Percentiles rank a stretch among this genome's conserved stretches.
These are phyloP conservation scores for Rhizopogon vulgaris DNA, from an alignment of 768 basidiomycete genomes.

Conservation along the genomic window DNA sequence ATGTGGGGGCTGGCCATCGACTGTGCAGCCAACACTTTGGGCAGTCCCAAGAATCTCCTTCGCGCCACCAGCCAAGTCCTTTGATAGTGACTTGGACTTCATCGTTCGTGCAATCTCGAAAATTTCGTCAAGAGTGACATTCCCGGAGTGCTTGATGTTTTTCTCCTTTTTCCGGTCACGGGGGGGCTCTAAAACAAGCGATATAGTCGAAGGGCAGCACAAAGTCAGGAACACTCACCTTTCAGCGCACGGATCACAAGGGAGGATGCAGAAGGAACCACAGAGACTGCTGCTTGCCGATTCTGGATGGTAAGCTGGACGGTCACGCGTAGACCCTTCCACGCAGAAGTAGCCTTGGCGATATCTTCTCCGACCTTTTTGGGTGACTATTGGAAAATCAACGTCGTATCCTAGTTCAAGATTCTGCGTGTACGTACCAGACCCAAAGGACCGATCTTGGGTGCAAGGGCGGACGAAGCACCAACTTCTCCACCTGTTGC, in stretches of 20 bases:
- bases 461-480: slow-evolving; percentile 95
- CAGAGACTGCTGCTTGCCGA: slow-evolving; percentile 94
- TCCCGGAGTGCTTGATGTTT: slow-evolving; percentile 98
- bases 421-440: slow-evolving; percentile 53
- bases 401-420: no score
- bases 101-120: slow-evolving; percentile 94
- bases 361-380: slow-evolving; percentile 99
- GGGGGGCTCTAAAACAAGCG: slow-evolving; percentile 70
- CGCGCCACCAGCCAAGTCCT: slow-evolving; percentile 79
- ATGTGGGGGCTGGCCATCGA: slow-evolving; percentile 90
- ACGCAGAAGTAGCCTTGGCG: slow-evolving; percentile 94
- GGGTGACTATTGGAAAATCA: slow-evolving; percentile 62
- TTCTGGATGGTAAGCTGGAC: slow-evolving; percentile 99
- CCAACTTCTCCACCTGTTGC: slow-evolving; percentile 99
- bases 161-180: slow-evolving; percentile 99
- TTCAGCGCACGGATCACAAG: slow-evolving; percentile 98
- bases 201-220: slow-evolving; percentile 1
- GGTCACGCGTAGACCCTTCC: slow-evolving; percentile 99
- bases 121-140: slow-evolving; percentile 91
- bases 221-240: slow-evolving; percentile 46
- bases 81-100: slow-evolving; percentile 90
- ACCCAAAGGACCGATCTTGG: slow-evolving; percentile 99
- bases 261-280: slow-evolving; percentile 95
- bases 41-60: slow-evolving; percentile 99
- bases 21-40: slow-evolving; percentile 94